Percentiles rank a stretch among this genome's conserved stretches.
These are phyloP conservation scores for Fomitopsis betulina DNA, from an alignment of 1,284 basidiomycete species.

Conservation along the genomic window DNA sequence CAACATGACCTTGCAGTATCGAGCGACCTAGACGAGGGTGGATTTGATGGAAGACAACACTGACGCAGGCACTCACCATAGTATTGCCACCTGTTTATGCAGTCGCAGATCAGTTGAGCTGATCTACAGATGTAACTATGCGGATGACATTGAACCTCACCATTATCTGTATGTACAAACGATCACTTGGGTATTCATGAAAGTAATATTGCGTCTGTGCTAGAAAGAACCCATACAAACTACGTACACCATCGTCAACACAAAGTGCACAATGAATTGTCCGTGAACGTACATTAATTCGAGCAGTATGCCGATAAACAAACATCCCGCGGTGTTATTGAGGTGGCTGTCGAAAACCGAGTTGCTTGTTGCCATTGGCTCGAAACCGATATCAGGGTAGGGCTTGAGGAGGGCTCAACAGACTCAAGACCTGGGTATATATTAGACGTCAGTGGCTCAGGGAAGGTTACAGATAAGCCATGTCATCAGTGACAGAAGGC, in stretches of 20 bases:
- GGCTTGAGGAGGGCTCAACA: no score
- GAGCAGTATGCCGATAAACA: background rate
- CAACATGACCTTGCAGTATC: background rate
- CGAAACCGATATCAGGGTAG: no score
- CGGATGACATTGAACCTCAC: background rate
- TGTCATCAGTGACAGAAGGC: no score
- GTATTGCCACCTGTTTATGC: background rate
- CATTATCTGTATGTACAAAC: background rate
- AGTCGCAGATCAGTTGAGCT: background rate
- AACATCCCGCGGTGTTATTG: background rate
- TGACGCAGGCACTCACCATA: background rate
- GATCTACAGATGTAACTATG: background rate
- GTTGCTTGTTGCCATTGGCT: background rate
- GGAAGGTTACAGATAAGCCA: no score
- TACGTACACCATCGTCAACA: background rate
- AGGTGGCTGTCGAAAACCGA: background rate
- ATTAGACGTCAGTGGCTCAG: no score
- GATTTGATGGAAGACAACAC: background rate
- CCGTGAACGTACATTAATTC: background rate
- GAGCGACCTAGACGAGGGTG: background rate
- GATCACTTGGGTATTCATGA: background rate
- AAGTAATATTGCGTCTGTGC: background rate
- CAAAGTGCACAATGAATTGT: background rate
- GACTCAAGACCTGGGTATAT: no score
- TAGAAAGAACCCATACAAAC: background rate